Evolutionary conservation across 495 filamentous ascomycete species (phyloP).

Genomic region (Aspergillus diversus): DNA sequence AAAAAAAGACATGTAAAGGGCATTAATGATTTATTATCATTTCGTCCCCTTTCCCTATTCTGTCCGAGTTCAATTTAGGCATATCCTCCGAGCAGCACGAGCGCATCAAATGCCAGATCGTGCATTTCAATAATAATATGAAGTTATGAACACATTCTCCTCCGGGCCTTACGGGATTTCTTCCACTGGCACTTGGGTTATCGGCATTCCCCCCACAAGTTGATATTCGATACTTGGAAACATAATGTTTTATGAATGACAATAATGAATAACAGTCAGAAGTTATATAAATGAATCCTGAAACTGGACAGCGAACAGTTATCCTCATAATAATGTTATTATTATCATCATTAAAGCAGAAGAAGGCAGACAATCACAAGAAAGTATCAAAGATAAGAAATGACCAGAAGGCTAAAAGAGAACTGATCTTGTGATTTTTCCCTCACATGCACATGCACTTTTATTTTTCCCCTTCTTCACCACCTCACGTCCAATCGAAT

Average conservation of each 20-base stretch:
- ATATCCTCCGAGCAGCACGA: background rate
- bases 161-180: background rate
- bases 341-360: background rate
- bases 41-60: background rate
- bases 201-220: background rate
- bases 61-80: background rate
- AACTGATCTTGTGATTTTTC: background rate
- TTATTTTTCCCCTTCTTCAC: background rate
- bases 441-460: constrained; percentile 2
- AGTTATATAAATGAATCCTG: background rate
- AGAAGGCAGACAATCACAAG: background rate
- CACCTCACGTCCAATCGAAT: background rate
- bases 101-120: background rate
- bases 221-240: background rate
- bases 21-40: background rate
- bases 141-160: no score
- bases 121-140: background rate
- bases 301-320: background rate
- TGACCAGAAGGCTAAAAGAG: background rate
- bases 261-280: background rate
- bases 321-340: no score
- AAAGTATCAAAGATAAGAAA: background rate
- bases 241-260: background rate
- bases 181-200: background rate
- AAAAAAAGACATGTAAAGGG: no score